phyloP scores from a whole-genome alignment of 2,329 filamentous ascomycete genomes.

The Metarhizium anisopliae region DNA sequence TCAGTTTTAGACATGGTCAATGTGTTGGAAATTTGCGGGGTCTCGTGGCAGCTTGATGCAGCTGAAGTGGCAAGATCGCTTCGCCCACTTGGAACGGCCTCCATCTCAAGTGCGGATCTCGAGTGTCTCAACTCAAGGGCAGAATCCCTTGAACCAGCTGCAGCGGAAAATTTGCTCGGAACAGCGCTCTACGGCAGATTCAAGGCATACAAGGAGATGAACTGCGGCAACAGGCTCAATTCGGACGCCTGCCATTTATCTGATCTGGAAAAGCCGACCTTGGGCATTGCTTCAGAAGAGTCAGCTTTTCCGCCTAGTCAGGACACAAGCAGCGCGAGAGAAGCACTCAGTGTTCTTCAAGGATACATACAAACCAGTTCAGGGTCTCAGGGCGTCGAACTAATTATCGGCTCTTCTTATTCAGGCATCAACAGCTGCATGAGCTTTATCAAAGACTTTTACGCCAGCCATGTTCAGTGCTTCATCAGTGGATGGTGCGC shows the following conservation, averaged over 20 bases:
- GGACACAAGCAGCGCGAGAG: background rate
- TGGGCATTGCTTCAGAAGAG: too few relatives aligned
- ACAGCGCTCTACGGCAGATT: too few relatives aligned
- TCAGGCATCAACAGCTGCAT: conserved; percentile 4
- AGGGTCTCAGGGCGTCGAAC: conserved; percentile 3
- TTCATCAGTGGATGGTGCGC: conserved; percentile 8
- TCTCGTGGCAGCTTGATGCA: conserved; percentile 3
- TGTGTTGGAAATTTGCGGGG: conserved; percentile 4
- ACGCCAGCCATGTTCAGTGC: conserved; percentile 7
- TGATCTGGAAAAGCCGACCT: too few relatives aligned
- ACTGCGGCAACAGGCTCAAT: too few relatives aligned
- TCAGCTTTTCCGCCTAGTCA: too few relatives aligned
- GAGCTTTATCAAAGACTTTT: conserved; percentile 6
- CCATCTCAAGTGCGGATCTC: background rate
- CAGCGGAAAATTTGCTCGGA: too few relatives aligned
- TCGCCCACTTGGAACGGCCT: background rate
- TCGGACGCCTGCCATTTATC: too few relatives aligned
- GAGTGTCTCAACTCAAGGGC: background rate
- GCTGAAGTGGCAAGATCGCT: background rate
- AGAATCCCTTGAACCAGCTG: background rate
- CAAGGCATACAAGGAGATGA: too few relatives aligned
- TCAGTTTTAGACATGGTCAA: conserved; percentile 8
- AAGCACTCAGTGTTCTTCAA: conserved; percentile 2
- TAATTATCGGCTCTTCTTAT: conserved; percentile 4
- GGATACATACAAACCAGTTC: background rate